A percentile compares a stretch with the other conserved stretches of the same genome.
These are phyloP conservation scores for Trichosporon sp. DNA, from an alignment of 1,284 basidiomycete genomes.

Conservation along the genomic window DNA sequence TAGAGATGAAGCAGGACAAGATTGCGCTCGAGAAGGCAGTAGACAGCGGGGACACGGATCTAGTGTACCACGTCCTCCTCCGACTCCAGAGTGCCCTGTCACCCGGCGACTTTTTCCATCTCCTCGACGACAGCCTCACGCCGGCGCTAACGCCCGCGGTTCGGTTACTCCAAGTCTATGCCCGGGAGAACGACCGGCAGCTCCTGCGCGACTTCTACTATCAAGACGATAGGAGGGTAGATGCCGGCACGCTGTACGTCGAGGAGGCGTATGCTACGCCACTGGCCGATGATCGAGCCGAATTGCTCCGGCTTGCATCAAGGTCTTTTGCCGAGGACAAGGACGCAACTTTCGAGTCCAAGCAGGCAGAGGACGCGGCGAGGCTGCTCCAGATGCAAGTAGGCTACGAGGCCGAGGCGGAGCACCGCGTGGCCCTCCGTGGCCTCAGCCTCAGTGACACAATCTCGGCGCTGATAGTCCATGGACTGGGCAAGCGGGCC, in stretches of 20 bases:
- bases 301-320: constrained; percentile 70
- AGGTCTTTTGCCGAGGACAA: constrained; percentile 94
- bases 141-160: constrained; percentile 64
- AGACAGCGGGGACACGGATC: constrained; percentile 90
- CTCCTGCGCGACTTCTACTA: constrained; percentile 96
- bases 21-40: constrained; percentile 84
- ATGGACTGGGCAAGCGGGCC: constrained; percentile 73
- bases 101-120: constrained; percentile 87
- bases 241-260: constrained; percentile 78
- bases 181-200: constrained; percentile 79
- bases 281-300: constrained; percentile 65
- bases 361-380: constrained; percentile 85
- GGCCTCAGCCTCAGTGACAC: constrained; percentile 79
- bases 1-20: constrained; percentile 91
- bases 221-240: constrained; percentile 89
- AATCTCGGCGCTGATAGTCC: constrained; percentile 65
- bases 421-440: constrained; percentile 68
- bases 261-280: constrained; percentile 62
- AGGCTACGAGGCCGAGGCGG: constrained; percentile 77
- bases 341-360: constrained; percentile 81
- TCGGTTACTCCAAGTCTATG: constrained; percentile 78
- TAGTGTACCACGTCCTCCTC: constrained; percentile 86
- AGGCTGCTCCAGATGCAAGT: constrained; percentile 74
- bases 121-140: constrained; percentile 79
- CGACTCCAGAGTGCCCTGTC: constrained; percentile 75